Evolutionary conservation across 225 moss, liverwort and hornwort species (phyloP), one percentile per base, ranked within the genome.

Genomic region (Anthoceros angustus): DNA sequence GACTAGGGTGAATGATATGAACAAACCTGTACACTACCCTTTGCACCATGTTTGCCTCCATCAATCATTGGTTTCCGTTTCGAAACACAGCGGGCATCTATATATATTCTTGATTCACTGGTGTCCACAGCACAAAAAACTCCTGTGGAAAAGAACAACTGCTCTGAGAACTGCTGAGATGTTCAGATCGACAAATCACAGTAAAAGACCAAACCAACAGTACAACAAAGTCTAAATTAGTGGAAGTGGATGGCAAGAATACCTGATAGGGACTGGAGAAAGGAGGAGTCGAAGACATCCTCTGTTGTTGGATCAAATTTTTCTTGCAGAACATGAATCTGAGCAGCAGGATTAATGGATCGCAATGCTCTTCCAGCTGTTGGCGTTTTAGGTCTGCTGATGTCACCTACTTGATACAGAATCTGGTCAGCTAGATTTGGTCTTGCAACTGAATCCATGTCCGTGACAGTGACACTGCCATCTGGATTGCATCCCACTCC

Each of bases 61-160:
- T 98, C 95, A 77, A 98, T 86, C 95, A 98, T 92, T 60, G 95
- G 88, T 62, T 77, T 98, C 64, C 88, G 80, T 78, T 98, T 78
- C 15, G 86, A 75, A 70, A 98, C 95, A 80, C 95, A 98, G 70
- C 95, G 81, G 11, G 81, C 72, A 74, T 98, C 95, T 71, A 98
- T 80, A 68, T 98, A 98, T 8, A 98, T 80, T 67, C 95, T 89
- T 45, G 95, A 78, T 78, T 86, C 86, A 40, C 87, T 82, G 50
- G 88, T 80, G 75, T 98, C 92, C 66, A 98, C 88, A 66, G 95
- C 82, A 73, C 88, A 98, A 71, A 92, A 92, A 3, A 98, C 95
- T 55, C 95, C 95, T 86, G 70, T 66, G 66, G 75, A 71, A 39
- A 60, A 63, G 66, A 32, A 61, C 32, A 32, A 32, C 32, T 32